Conservation (phyloP, 129 eudicot species). For the Artemisia argyi region DNA sequence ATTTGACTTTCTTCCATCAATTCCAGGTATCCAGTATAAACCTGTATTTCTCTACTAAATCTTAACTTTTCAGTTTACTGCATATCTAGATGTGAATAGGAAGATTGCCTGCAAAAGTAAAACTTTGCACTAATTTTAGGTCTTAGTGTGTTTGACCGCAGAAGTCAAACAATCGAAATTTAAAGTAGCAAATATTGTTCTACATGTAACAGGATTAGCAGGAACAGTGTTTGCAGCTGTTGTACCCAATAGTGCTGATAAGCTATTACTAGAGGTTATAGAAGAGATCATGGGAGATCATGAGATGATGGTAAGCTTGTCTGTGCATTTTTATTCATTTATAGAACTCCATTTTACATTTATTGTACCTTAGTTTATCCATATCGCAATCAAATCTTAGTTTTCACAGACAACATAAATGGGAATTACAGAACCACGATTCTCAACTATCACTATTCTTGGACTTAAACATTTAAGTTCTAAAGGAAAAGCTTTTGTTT, state of each 20-base stretch:
- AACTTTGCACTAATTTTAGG: neutral
- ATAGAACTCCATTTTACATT: neutral
- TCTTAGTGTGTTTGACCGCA: neutral
- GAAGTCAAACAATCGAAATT: conserved; percentile 9
- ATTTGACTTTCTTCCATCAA: neutral
- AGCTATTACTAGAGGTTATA: conserved; percentile 70
- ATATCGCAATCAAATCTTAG: neutral
- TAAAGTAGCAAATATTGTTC: neutral
- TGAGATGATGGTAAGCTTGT: conserved; percentile 68
- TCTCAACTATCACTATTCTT: neutral
- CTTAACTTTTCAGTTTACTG: neutral
- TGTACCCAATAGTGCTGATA: conserved; percentile 88
- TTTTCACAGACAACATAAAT: neutral
- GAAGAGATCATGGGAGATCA: conserved; percentile 97
- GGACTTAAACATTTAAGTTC: neutral
- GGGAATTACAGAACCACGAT: neutral
- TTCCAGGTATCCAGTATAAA: too few species aligned
- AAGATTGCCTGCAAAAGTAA: neutral
- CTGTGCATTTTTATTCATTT: neutral
- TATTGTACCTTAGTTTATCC: too few species aligned
- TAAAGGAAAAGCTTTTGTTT: neutral
- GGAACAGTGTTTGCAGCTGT: conserved; percentile 89
- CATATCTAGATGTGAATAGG: neutral
- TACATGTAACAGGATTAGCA: conserved; percentile 52
- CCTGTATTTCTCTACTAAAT: neutral